These are phyloP conservation scores for Buddleja alternifolia DNA, from an alignment of 257 asterid genomes.

Conservation along the genomic window DNA sequence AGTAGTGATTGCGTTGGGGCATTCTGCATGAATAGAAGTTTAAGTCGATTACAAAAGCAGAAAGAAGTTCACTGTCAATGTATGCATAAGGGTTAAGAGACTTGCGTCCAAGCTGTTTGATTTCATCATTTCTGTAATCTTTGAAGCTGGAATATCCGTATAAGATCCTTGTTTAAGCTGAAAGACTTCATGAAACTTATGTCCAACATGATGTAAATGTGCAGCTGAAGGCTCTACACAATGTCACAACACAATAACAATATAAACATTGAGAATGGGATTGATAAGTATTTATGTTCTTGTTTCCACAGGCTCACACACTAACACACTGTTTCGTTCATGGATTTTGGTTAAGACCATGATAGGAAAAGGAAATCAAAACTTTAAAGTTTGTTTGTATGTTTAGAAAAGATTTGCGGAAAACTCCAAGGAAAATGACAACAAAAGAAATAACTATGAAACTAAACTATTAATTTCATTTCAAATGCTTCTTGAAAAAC, in stretches of 20 bases:
- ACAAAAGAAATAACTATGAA: too few relatives aligned
- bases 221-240: conserved; percentile 55
- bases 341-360: too few relatives aligned
- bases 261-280: background rate
- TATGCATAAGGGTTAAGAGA: conserved; percentile 20
- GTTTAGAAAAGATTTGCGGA: too few relatives aligned
- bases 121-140: conserved; percentile 87
- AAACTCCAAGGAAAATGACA: too few relatives aligned
- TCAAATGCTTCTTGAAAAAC: too few relatives aligned
- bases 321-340: too few relatives aligned
- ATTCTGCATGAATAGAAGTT: conserved; percentile 53
- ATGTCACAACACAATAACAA: background rate
- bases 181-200: conserved; percentile 81
- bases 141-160: conserved; percentile 75
- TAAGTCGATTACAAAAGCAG: conserved; percentile 18
- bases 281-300: too few relatives aligned
- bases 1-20: conserved; percentile 94
- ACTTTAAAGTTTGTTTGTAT: too few relatives aligned
- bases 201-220: conserved; percentile 52
- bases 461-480: too few relatives aligned
- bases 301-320: too few relatives aligned
- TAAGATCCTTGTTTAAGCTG: conserved; percentile 78
- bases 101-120: conserved; percentile 91
- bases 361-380: too few relatives aligned
- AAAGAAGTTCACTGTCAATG: background rate